Base-by-base conservation (phyloP, 352 stramenopile species). In the Plasmopara viticola region DNA sequence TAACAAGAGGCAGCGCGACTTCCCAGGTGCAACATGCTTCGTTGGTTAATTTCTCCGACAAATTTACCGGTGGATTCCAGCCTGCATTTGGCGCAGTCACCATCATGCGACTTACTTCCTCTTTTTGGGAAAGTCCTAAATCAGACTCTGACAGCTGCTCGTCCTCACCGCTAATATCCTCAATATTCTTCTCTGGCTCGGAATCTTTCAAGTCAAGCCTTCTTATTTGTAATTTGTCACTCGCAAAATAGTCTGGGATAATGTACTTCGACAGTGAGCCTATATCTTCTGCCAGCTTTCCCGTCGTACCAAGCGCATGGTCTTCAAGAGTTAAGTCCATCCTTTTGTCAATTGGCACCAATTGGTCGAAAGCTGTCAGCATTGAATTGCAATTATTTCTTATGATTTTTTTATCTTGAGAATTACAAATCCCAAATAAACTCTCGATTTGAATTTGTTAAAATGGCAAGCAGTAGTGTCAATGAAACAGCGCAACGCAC, bases 161-260 rank as follows among this genome's bases (percentile, higher is more conserved):
- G 5, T 64, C 49, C 43, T 42, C 60, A 37, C 51, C 62, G 34
- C 56, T 65, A 45, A 55, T 51, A 30, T 53, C 51, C 46, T 53
- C 20, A 50, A 59, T 25, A 25, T 25, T 25, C 20, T 25, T 25
- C 20, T 25, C 51, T 31, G 33, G 46, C 9, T 53, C 46, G 12
- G 18, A 29, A 8, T 54, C 31, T 6, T 20, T 52, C 6, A 15
- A 43, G 38, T 33, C 37, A 2, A 45, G 43, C 9, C 25, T 58
- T 17, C 38, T 56, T 13, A 17, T 34, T 51, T 25, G 33, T 39
- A 43, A 54, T 45, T 58, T 58, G 38, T 70, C 58, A 38, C 29
- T 49, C 10, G 52, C 53, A 40, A 72, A 70, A 40, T 70, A 69
- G 31, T 70, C 42, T n/a, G 34, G 14, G 42, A 72, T 72, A 35